Evolutionary conservation across 768 basidiomycete genomes (phyloP), one percentile per base, ranked within the genome.

Genomic region (Trametes sanguinea): DNA sequence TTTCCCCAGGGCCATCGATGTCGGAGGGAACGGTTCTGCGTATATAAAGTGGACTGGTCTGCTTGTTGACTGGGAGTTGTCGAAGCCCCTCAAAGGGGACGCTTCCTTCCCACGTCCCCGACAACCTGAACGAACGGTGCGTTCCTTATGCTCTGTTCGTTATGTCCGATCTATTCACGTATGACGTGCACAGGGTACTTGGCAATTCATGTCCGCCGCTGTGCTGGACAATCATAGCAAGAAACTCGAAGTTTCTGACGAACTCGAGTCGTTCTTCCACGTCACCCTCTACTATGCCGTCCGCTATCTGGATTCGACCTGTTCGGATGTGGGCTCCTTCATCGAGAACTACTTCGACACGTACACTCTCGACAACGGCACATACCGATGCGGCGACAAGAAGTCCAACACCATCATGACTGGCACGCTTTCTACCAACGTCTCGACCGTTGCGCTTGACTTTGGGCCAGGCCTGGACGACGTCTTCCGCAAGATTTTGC

Each of bases 181-280:
- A 22, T n/a, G 1, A 16, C 27, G 14, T 22, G 11, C 8, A 13
- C 29, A 69, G 68, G 68, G 68, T 5, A 67, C 68, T 22, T 22
- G 22, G 22, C 22, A 22, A 22, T 22, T 22, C 22, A 22, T 22
- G 22, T 22, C 22, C 22, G 57, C 54, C 16, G n/a, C 50, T 13
- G 45, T 60, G 2, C 61, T 66, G 40, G n/a, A 60, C 40, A 46
- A 62, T 11, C 65, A 63, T 3, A 27, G 46, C 39, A 55, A 60
- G 35, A 51, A 54, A 2, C 35, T 51, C 11, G 53, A 53, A n/a
- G 27, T 67, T 0, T 43, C 59, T 8, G 68, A 69, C 53, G 68
- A 69, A 37, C 47, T 69, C n/a, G 68, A 69, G 46, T 56, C 66
- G 2, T 64, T 69, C 50, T 33, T 69, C 35, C 62, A 69, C 37